Evolutionary conservation across 2,329 filamentous ascomycete species (phyloP).

Genomic region (Talaromyces sp.): DNA sequence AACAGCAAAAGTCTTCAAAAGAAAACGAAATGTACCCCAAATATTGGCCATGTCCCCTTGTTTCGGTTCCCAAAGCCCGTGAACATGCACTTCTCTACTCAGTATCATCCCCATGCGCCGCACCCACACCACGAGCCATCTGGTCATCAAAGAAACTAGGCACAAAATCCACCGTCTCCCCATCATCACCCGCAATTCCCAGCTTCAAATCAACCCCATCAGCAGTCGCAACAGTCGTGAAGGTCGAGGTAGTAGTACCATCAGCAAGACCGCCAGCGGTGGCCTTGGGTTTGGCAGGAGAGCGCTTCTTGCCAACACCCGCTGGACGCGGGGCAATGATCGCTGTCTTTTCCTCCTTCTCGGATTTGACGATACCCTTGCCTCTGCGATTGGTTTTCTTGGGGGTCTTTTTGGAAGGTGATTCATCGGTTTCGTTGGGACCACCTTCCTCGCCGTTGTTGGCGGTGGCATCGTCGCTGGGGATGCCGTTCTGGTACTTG

Average conservation of each 20-base stretch:
- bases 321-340: constrained; percentile 4
- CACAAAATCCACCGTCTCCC: neutral
- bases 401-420: neutral
- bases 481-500: neutral
- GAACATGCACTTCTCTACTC: neutral
- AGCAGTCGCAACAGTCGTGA: neutral
- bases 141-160: constrained; percentile 3
- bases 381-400: constrained; percentile 8
- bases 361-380: neutral
- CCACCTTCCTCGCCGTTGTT: neutral
- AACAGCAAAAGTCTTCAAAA: neutral
- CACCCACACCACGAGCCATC: neutral
- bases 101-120: neutral
- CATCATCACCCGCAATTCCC: neutral
- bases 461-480: neutral
- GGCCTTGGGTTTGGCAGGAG: neutral
- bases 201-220: neutral
- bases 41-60: neutral
- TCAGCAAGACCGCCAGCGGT: neutral
- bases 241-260: neutral
- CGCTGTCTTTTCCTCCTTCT: neutral
- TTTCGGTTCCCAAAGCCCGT: neutral
- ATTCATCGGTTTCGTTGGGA: neutral
- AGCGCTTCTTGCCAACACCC: constrained; percentile 8
- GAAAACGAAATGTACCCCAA: neutral